Evolutionary conservation across 208 protist species (phyloP).

Genomic region (Herpetomonas tarakana): DNA sequence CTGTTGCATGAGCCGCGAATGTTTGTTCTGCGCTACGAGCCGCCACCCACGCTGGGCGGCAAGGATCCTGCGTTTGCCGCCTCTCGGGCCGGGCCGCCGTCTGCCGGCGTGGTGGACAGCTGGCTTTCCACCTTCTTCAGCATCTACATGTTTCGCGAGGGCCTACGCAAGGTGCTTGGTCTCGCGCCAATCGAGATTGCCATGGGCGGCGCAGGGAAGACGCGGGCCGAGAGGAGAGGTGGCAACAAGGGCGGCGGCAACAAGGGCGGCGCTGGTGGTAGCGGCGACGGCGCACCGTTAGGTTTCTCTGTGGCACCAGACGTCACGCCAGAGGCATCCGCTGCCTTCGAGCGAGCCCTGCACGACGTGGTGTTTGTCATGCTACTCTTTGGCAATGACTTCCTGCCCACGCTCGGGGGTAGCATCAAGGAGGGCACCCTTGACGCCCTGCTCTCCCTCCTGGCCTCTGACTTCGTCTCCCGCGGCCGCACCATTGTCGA

Average conservation of each 20-base stretch:
- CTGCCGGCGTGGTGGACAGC: constrained; percentile 33
- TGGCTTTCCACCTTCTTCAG: constrained; percentile 87
- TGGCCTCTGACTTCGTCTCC: constrained; percentile 81
- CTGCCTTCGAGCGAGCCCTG: constrained; percentile 59
- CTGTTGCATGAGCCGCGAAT: constrained; percentile 98
- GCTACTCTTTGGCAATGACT: constrained; percentile 99
- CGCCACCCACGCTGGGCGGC: constrained; percentile 44
- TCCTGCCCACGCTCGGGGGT: constrained; percentile 95
- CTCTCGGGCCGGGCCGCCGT: neutral
- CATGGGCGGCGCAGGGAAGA: too few species aligned
- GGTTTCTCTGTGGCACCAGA: neutral
- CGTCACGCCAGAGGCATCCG: constrained; percentile 10
- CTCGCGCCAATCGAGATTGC: neutral
- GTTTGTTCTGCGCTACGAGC: constrained; percentile 96
- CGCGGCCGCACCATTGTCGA: constrained; percentile 67
- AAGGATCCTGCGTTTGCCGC: constrained; percentile 17
- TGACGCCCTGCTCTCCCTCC: constrained; percentile 80
- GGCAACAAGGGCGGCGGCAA: constrained; percentile 4
- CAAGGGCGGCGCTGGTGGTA: neutral
- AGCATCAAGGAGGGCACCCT: constrained; percentile 94
- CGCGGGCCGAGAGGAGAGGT: too few species aligned
- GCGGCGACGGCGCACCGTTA: neutral
- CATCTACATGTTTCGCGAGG: constrained; percentile 74
- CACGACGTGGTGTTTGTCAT: constrained; percentile 98
- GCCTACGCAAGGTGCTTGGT: constrained; percentile 47